Percentiles rank a stretch among this genome's conserved stretches.
Evolutionary conservation across 345 rosid genomes (phyloP).

Genomic region (Eucalyptus viminalis): DNA sequence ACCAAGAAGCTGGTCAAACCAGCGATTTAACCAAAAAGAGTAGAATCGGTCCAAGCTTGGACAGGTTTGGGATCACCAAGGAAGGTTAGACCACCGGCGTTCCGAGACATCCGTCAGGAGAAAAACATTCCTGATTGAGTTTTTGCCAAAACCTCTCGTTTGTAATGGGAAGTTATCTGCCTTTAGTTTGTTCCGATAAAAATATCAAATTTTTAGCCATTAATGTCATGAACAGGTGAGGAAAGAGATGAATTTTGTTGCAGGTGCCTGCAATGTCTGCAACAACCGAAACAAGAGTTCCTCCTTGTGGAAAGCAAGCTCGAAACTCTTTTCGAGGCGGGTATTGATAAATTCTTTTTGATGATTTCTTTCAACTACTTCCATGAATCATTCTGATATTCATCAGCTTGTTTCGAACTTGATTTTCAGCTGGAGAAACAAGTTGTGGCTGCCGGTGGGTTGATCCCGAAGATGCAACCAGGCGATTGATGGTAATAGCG

Average conservation of each 20-base stretch:
- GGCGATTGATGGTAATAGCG: background rate
- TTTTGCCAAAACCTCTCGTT: background rate
- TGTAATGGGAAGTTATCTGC: background rate
- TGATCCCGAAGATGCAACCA: conserved; percentile 14
- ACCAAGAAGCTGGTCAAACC: no score
- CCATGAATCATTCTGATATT: background rate
- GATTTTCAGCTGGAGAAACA: conserved; percentile 70
- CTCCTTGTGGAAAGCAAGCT: conserved; percentile 60
- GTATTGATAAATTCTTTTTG: background rate
- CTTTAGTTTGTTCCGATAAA: background rate
- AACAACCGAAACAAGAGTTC: conserved; percentile 75
- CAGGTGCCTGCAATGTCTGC: conserved; percentile 77
- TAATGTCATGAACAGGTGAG: background rate
- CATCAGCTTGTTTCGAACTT: background rate
- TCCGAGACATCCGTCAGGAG: conserved; percentile 65
- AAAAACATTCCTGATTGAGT: conserved; percentile 62
- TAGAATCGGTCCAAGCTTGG: no score
- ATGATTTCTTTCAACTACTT: background rate
- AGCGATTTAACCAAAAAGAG: no score
- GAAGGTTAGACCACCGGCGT: no score
- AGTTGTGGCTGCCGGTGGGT: conserved; percentile 77
- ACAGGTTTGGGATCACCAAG: no score
- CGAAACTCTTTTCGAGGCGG: conserved; percentile 55
- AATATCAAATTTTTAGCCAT: background rate
- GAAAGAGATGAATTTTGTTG: background rate